Evolutionary conservation across 164 flowering plant genomes (phyloP), one percentile per base, ranked within the genome.

Genomic region (Litsea cubeba): DNA sequence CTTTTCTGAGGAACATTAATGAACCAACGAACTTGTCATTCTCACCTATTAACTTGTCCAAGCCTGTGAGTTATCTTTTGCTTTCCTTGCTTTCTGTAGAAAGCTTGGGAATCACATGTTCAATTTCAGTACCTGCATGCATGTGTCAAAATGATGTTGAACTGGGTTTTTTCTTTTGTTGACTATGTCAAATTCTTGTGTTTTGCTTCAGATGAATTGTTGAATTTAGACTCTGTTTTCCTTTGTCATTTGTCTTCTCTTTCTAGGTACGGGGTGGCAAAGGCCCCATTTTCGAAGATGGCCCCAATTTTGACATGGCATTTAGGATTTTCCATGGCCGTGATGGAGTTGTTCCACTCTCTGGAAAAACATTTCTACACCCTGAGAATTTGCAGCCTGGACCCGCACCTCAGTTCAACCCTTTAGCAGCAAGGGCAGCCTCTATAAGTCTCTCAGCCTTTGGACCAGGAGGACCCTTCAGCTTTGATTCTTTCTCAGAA

Each of bases 241-340:
- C 49, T 32, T 66, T 28, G 15, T 7, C 15, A 28, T 32, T 30
- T 54, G 60, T 54, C 5, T 71, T 70, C 50, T 71, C 30, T 76
- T 54, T 65, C 68, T 83, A 93, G 98, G 85, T 70, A 25, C 84
- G 87, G 28, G 86, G 87, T 71, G 84, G 79, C 50, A 89, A 86
- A 81, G 97, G 96, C 65, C 98, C 98, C 67, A 94, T 94, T 73
- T 94, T 94, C 70, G 98, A 94, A 83, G 98, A 94, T 88, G 98
- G 93, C 51, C 95, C 96, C 67, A 91, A 91, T 84, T 94, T 96
- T 86, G 98, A 94, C 46, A 82, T 72, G 89, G 97, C 97, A 73
- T 96, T 96, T 78, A 87, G 85, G 82, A 87, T 96, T 77, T 96
- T 96, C 84, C 99, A 96, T 84, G 99, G 99, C 15, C 81, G 77